Evolutionary conservation across 768 basidiomycete species (phyloP).

Genomic region (Mrakia frigida): DNA sequence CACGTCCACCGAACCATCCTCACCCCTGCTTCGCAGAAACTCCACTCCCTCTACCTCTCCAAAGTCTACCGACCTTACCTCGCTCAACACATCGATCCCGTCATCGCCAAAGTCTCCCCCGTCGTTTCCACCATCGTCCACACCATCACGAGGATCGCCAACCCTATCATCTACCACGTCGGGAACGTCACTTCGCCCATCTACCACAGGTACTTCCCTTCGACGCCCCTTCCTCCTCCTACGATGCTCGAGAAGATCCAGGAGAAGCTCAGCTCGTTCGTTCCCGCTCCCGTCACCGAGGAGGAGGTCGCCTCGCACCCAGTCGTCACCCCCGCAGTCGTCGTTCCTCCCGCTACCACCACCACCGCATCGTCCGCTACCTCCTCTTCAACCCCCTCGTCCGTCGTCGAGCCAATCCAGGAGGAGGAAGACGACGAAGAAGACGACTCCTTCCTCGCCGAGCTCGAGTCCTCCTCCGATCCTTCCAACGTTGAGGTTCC

Average conservation of each 20-base stretch:
- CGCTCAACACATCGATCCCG: conserved; percentile 24
- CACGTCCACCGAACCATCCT: neutral
- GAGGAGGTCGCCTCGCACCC: neutral
- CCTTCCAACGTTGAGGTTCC: conserved; percentile 35
- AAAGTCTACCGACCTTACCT: conserved; percentile 27
- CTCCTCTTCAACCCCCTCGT: no score
- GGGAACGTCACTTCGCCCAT: neutral
- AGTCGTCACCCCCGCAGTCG: neutral
- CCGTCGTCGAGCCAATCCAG: neutral
- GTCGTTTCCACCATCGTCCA: conserved; percentile 1
- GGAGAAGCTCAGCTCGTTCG: neutral
- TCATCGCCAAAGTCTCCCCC: conserved; percentile 6
- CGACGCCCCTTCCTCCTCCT: neutral
- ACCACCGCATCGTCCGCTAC: no score
- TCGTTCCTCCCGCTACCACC: neutral
- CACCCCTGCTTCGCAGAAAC: neutral
- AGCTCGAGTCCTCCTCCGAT: conserved; percentile 32
- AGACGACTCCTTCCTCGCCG: conserved; percentile 29
- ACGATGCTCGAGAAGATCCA: conserved; percentile 25
- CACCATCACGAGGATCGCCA: neutral
- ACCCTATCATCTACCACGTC: neutral
- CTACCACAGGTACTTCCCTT: conserved; percentile 11
- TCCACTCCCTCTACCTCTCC: conserved; percentile 9
- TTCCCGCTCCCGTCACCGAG: neutral
- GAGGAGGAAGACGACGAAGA: conserved; percentile 35